Percentiles rank a stretch among this genome's conserved stretches.
phyloP scores from a whole-genome alignment of 2,329 filamentous ascomycete genomes.

The Aspergillus neotritici region DNA sequence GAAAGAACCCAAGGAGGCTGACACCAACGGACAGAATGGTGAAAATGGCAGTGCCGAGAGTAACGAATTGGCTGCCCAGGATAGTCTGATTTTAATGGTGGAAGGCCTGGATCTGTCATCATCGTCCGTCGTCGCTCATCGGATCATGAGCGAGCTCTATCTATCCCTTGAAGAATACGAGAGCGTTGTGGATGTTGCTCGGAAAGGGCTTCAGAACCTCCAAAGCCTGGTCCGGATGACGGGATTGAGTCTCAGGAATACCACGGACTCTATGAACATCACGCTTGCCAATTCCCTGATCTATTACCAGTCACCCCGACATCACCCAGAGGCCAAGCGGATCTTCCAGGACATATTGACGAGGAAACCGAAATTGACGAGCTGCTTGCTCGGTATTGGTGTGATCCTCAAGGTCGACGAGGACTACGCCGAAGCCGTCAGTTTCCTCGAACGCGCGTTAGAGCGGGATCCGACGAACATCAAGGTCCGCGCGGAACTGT shows the following conservation, averaged over 20 bases:
- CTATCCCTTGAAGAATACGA: constrained; percentile 80
- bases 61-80: constrained; percentile 61
- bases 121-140: constrained; percentile 73
- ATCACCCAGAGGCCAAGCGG: constrained; percentile 81
- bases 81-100: constrained; percentile 73
- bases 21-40: constrained; percentile 7
- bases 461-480: constrained; percentile 67
- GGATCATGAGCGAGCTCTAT: constrained; percentile 78
- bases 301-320: constrained; percentile 80
- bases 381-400: constrained; percentile 81
- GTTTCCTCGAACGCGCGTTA: constrained; percentile 72
- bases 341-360: constrained; percentile 78
- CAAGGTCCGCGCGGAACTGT: constrained; percentile 76
- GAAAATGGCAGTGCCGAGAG: constrained; percentile 40
- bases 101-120: constrained; percentile 60
- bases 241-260: constrained; percentile 64
- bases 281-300: constrained; percentile 83
- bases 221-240: constrained; percentile 58
- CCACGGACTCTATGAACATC: constrained; percentile 66
- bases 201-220: constrained; percentile 63
- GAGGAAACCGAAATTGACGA: constrained; percentile 68
- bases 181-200: constrained; percentile 70
- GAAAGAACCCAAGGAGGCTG: constrained; percentile 19
- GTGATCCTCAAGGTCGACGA: constrained; percentile 91
- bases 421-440: constrained; percentile 73